Evolutionary conservation across 2,329 filamentous ascomycete species (phyloP).

Genomic region (Penicillium sp.): DNA sequence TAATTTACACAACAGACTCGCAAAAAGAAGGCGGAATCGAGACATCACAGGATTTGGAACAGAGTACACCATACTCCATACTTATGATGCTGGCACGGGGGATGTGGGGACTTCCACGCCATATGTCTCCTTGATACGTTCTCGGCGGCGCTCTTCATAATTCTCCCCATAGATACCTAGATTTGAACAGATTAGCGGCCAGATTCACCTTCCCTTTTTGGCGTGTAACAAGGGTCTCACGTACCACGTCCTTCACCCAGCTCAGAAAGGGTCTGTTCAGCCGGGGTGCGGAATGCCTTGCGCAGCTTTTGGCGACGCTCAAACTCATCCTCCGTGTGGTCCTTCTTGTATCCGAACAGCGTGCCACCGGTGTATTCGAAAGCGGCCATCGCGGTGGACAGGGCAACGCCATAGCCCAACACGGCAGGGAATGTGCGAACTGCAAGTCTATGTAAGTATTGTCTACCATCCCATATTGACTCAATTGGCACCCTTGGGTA

Average conservation of each 20-base stretch:
- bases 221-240: too few relatives aligned
- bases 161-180: constrained; percentile 77
- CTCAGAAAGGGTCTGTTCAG: constrained; percentile 72
- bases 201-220: too few relatives aligned
- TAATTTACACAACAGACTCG: constrained; percentile 28
- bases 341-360: constrained; percentile 51
- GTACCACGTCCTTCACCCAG: constrained; percentile 83
- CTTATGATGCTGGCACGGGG: constrained; percentile 38
- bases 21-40: constrained; percentile 16
- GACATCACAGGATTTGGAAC: too few relatives aligned
- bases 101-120: constrained; percentile 74
- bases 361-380: constrained; percentile 64
- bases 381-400: constrained; percentile 55
- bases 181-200: too few relatives aligned
- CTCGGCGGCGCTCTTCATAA: constrained; percentile 75
- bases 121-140: constrained; percentile 79
- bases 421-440: constrained; percentile 63
- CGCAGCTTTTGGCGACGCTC: constrained; percentile 68
- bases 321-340: constrained; percentile 63
- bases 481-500: too few relatives aligned
- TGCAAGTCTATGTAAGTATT: constrained; percentile 29
- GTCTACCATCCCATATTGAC: background rate
- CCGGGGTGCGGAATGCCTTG: constrained; percentile 65
- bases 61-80: constrained; percentile 19
- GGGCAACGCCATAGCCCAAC: constrained; percentile 59